Evolutionary conservation across 2,329 filamentous ascomycete species (phyloP).

Genomic region (Fusarium protoensiforme): DNA sequence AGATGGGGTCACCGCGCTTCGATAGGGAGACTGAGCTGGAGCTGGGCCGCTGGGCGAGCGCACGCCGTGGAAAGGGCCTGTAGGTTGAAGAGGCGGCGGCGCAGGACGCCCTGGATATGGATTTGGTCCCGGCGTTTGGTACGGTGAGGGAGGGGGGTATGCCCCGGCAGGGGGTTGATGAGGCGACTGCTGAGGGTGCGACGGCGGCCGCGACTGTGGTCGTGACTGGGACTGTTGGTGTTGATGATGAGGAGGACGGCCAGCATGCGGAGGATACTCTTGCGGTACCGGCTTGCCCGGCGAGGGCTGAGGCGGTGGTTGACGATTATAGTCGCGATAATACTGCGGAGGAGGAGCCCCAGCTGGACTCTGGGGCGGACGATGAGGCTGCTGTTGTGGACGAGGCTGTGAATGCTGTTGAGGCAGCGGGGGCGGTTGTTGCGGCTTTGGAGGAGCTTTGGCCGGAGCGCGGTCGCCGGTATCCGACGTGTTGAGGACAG

Average conservation of each 20-base stretch:
- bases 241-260: constrained; percentile 43
- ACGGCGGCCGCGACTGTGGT: constrained; percentile 47
- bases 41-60: constrained; percentile 62
- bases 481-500: constrained; percentile 66
- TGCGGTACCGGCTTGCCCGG: constrained; percentile 58
- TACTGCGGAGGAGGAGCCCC: constrained; percentile 47
- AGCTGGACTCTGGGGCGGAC: constrained; percentile 52
- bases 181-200: constrained; percentile 48
- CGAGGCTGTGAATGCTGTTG: constrained; percentile 46
- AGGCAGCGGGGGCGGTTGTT: constrained; percentile 48
- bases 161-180: constrained; percentile 43
- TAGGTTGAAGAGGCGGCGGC: constrained; percentile 59
- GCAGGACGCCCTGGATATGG: constrained; percentile 57
- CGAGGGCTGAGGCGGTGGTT: constrained; percentile 60
- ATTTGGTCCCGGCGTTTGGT: constrained; percentile 51
- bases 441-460: constrained; percentile 47
- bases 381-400: constrained; percentile 54
- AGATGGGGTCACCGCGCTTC: constrained; percentile 59
- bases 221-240: constrained; percentile 44
- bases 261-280: constrained; percentile 54
- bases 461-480: constrained; percentile 53
- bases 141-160: constrained; percentile 54
- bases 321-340: constrained; percentile 63
- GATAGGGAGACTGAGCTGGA: constrained; percentile 58
- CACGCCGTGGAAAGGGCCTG: constrained; percentile 57